Conservation (phyloP, 805 yeast genomes). For the Ogataea sp. region DNA sequence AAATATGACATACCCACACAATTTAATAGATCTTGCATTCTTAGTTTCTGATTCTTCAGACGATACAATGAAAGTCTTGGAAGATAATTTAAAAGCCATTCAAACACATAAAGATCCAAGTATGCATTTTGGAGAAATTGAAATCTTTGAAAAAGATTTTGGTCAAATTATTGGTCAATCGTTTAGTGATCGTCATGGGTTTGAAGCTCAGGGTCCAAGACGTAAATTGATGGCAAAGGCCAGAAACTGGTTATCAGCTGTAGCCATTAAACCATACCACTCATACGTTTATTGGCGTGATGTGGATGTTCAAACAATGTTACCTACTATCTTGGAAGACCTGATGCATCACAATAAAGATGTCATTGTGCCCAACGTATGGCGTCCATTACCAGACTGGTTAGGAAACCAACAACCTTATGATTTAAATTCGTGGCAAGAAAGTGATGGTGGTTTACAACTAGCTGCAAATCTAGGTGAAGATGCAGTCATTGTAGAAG, state of each 20-base stretch:
- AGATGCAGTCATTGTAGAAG: slow-evolving; percentile 95
- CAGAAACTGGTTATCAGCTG: slow-evolving; percentile 85
- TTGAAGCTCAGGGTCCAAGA: slow-evolving; percentile 93
- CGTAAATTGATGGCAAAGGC: slow-evolving; percentile 94
- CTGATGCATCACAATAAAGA: slow-evolving; percentile 87
- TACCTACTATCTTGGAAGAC: slow-evolving; percentile 80
- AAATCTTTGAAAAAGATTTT: slow-evolving; percentile 84
- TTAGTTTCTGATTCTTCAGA: slow-evolving; percentile 87
- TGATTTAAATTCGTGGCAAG: slow-evolving; percentile 82
- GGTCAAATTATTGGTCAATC: slow-evolving; percentile 93
- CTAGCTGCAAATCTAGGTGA: slow-evolving; percentile 74
- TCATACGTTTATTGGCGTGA: slow-evolving; percentile 98
- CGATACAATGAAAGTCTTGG: slow-evolving; percentile 67
- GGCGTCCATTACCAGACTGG: slow-evolving; percentile 89
- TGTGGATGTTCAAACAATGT: slow-evolving; percentile 91
- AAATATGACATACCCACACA: slow-evolving; percentile 51
- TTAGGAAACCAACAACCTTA: slow-evolving; percentile 79
- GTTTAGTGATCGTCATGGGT: slow-evolving; percentile 89
- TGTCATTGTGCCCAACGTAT: slow-evolving; percentile 90
- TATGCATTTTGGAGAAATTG: slow-evolving; percentile 76
- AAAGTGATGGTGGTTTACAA: slow-evolving; percentile 73
- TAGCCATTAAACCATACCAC: slow-evolving; percentile 85
- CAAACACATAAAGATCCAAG: slow-evolving; percentile 57
- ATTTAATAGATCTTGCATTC: slow-evolving; percentile 58
- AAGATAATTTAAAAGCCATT: slow-evolving; percentile 45